A percentile compares a stretch with the other conserved stretches of the same genome.
Conservation (phyloP, 2,329 filamentous ascomycete genomes). For the Fusarium phyllophilum region DNA sequence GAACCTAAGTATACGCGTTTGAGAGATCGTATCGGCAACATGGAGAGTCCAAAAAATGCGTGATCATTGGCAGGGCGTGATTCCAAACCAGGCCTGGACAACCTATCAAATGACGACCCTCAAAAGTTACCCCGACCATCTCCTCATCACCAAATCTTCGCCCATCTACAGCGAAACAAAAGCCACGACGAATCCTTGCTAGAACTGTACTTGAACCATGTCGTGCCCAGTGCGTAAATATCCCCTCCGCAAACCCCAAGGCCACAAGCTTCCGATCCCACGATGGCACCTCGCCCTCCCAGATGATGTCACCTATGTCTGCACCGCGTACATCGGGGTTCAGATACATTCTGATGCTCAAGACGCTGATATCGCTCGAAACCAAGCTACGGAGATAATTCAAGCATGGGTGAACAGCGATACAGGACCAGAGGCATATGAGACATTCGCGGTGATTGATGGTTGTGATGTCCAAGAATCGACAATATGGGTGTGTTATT, state of each 20-base stretch:
- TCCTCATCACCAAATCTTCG: background rate
- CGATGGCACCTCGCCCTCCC: constrained; percentile 43
- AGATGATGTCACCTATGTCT: constrained; percentile 26
- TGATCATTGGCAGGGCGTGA: background rate
- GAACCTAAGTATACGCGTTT: background rate
- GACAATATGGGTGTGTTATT: constrained; percentile 47
- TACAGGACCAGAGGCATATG: background rate
- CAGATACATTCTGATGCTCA: constrained; percentile 26
- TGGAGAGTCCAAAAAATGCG: background rate
- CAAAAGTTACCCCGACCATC: background rate
- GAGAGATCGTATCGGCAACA: background rate
- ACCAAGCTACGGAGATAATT: background rate
- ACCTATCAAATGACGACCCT: constrained; percentile 4
- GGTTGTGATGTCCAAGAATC: constrained; percentile 40
- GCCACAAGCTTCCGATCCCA: constrained; percentile 46
- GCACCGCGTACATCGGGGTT: constrained; percentile 45
- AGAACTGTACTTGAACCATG: background rate
- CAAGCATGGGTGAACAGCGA: constrained; percentile 16
- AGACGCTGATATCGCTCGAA: background rate
- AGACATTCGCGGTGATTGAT: constrained; percentile 32
- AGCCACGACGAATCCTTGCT: no score
- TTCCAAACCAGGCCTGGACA: constrained; percentile 1
- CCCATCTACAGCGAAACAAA: background rate
- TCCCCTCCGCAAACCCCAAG: constrained; percentile 43
- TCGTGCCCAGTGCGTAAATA: constrained; percentile 39